Conservation (phyloP, 2,329 filamentous ascomycete genomes). For the Exophiala calicioides region DNA sequence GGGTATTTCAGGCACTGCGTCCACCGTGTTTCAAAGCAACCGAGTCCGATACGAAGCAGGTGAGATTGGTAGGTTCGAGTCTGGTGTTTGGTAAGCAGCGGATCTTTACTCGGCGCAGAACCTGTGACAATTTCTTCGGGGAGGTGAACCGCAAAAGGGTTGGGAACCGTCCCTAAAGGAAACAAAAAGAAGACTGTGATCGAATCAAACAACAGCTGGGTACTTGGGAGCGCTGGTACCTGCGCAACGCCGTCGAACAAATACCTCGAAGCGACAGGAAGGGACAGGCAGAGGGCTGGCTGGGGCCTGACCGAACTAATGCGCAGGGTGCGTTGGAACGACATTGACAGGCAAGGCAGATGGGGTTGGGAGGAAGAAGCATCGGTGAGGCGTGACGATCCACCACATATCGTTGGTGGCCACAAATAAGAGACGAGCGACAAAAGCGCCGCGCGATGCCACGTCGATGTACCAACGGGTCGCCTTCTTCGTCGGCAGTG, state of each 20-base stretch:
- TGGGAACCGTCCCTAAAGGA: conserved; percentile 2
- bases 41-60: too few relatives aligned
- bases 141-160: too few relatives aligned
- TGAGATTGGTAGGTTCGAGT: too few relatives aligned
- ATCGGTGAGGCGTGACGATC: conserved; percentile 23
- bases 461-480: conserved; percentile 17
- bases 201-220: not conserved
- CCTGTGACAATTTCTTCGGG: conserved; percentile 3
- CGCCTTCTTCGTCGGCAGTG: conserved; percentile 1
- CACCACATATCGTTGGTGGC: conserved; percentile 22
- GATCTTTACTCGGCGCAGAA: conserved; percentile 12
- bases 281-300: too few relatives aligned
- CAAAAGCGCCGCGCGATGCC: conserved; percentile 12
- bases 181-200: not conserved
- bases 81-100: too few relatives aligned
- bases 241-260: conserved; percentile 8
- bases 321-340: conserved; percentile 3
- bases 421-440: conserved; percentile 8
- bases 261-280: conserved; percentile 3
- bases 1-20: too few relatives aligned
- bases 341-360: conserved; percentile 9
- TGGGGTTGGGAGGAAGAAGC: conserved; percentile 6
- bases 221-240: conserved; percentile 11
- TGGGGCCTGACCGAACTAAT: conserved; percentile 15
- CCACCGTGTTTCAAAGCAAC: too few relatives aligned